Conservation (phyloP, 202 grass and related monocot genomes). For the Carex arenaria region DNA sequence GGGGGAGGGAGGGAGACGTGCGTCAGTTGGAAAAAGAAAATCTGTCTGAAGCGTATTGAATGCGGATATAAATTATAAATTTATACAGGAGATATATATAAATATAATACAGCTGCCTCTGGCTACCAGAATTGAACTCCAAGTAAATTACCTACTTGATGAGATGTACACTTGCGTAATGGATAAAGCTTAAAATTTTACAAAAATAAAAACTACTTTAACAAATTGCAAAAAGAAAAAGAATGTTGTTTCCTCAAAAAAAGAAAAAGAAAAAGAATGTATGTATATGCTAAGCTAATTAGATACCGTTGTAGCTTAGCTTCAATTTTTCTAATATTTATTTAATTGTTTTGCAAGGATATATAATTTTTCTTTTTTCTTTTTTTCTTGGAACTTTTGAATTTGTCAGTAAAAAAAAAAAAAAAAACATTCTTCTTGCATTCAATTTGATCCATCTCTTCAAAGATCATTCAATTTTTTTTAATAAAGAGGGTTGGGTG, state of each 20-base stretch:
- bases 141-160: too few species aligned
- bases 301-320: neutral
- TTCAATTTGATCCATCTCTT: neutral
- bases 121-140: neutral
- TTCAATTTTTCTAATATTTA: neutral
- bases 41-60: neutral
- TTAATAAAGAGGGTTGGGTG: neutral
- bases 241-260: too few species aligned
- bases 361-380: neutral
- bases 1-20: neutral
- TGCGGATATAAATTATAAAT: neutral
- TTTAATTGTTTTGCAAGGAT: neutral
- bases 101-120: neutral
- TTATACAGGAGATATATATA: neutral
- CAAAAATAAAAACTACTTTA: neutral
- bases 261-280: neutral
- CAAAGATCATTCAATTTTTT: slow-evolving; percentile 1
- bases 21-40: slow-evolving; percentile 16
- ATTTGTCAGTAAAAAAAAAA: neutral
- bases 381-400: neutral
- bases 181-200: neutral
- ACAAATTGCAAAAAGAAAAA: neutral
- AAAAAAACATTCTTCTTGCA: neutral
- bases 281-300: neutral
- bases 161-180: neutral